Percentiles rank a stretch among this genome's conserved stretches.
These are phyloP conservation scores for Astraeus odoratus DNA, from an alignment of 768 basidiomycete species.

Conservation along the genomic window DNA sequence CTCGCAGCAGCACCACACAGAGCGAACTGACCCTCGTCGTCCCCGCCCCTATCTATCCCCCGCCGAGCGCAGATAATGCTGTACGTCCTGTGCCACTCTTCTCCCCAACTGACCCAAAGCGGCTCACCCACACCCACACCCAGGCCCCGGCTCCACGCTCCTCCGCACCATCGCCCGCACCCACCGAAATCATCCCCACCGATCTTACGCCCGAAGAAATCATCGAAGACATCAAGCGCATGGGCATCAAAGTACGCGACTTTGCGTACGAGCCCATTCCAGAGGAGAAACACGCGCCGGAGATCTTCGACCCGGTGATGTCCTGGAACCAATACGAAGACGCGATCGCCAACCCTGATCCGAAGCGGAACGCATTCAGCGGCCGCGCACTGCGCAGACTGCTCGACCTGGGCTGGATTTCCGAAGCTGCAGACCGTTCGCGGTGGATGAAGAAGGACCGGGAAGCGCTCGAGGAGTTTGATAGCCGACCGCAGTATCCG, in stretches of 20 bases:
- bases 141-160: too few species aligned
- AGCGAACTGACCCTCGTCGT: slow-evolving; percentile 15
- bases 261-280: slow-evolving; percentile 21
- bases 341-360: slow-evolving; percentile 14
- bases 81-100: slow-evolving; percentile 9
- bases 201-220: slow-evolving; percentile 29
- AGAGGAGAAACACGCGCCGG: slow-evolving; percentile 12
- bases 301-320: slow-evolving; percentile 26
- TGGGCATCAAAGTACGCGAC: slow-evolving; percentile 23
- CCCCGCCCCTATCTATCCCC: slow-evolving; percentile 9
- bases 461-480: slow-evolving; percentile 21
- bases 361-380: slow-evolving; percentile 14
- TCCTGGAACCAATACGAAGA: slow-evolving; percentile 26
- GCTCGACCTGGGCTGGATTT: slow-evolving; percentile 24
- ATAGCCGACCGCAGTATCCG: slow-evolving; percentile 18
- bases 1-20: slow-evolving; percentile 20
- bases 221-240: slow-evolving; percentile 23
- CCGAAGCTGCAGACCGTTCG: slow-evolving; percentile 12
- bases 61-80: slow-evolving; percentile 17
- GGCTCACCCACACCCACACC: slow-evolving; percentile 8
- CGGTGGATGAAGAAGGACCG: slow-evolving; percentile 22
- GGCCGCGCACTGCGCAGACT: slow-evolving; percentile 23
- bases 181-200: slow-evolving; percentile 27
- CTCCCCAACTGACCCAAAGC: not conserved
- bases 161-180: slow-evolving; percentile 25